phyloP scores from a whole-genome alignment of 441 rosid genomes.

The Pelargonium myrrhifolium region DNA sequence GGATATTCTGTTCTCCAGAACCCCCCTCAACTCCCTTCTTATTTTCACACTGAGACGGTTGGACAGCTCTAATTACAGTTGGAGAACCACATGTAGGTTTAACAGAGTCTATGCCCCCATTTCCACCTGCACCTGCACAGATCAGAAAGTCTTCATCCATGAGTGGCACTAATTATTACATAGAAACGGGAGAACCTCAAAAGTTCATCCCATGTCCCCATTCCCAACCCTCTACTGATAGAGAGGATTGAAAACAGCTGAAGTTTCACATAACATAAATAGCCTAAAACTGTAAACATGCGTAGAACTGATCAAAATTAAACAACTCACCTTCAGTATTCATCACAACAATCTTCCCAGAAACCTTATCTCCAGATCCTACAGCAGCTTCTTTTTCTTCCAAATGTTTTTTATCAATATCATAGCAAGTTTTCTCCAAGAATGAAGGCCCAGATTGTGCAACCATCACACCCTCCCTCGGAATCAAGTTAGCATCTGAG shows the following conservation, averaged over 20 bases:
- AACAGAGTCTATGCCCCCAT: constrained; percentile 28
- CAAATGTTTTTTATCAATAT: constrained; percentile 17
- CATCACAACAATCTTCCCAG: constrained; percentile 20
- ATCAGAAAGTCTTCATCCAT: not conserved
- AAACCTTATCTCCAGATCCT: constrained; percentile 23
- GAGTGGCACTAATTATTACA: not conserved
- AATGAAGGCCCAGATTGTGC: constrained; percentile 22
- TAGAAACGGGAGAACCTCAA: not conserved
- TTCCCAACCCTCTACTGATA: not conserved
- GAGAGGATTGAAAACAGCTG: not conserved
- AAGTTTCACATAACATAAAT: not conserved
- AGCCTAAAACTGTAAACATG: not conserved
- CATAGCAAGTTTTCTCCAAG: constrained; percentile 13
- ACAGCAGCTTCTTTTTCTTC: constrained; percentile 22
- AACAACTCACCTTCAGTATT: constrained; percentile 25
- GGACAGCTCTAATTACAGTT: constrained; percentile 28
- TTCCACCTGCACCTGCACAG: constrained; percentile 31
- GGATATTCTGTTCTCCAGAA: constrained; percentile 28
- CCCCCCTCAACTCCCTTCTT: constrained; percentile 29
- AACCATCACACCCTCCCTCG: constrained; percentile 13
- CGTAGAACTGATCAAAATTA: not conserved
- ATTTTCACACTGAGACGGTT: constrained; percentile 36
- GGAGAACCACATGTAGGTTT: constrained; percentile 43
- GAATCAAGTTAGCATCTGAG: constrained; percentile 22
- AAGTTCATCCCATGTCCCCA: not conserved